Evolutionary conservation across 2,329 filamentous ascomycete genomes (phyloP).

Genomic region (Stagonosporopsis cucurbitacearum): DNA sequence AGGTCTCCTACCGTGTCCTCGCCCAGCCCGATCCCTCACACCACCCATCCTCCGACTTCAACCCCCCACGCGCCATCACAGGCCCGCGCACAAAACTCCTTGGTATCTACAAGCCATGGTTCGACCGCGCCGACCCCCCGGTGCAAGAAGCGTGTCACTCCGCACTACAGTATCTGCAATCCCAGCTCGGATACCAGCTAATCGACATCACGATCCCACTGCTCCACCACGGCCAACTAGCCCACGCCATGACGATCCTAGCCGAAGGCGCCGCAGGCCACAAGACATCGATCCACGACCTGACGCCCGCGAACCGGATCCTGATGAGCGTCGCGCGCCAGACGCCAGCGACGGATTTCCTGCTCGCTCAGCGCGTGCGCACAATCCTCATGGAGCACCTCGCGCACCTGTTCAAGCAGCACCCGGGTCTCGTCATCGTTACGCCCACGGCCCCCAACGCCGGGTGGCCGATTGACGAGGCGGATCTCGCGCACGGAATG

Average conservation of each 20-base stretch:
- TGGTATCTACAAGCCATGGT: conserved; percentile 73
- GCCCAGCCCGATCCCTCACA: conserved; percentile 72
- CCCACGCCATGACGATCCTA: conserved; percentile 80
- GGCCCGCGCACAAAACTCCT: conserved; percentile 63
- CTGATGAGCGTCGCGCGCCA: conserved; percentile 69
- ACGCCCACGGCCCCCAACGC: conserved; percentile 78
- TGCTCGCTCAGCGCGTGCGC: conserved; percentile 76
- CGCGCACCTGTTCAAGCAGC: conserved; percentile 69
- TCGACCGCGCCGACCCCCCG: conserved; percentile 69
- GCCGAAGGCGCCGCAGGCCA: conserved; percentile 67
- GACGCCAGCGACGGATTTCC: conserved; percentile 71
- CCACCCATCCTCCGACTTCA: conserved; percentile 67
- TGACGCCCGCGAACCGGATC: conserved; percentile 73
- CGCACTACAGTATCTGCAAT: conserved; percentile 65
- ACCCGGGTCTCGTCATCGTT: conserved; percentile 79
- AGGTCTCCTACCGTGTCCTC: conserved; percentile 82
- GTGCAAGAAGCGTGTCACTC: conserved; percentile 69
- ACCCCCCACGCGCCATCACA: conserved; percentile 56
- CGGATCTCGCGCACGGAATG: conserved; percentile 68
- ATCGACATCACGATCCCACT: conserved; percentile 71
- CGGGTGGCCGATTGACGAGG: conserved; percentile 75
- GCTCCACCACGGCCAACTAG: conserved; percentile 73
- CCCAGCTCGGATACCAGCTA: conserved; percentile 59
- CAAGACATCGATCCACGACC: conserved; percentile 58
- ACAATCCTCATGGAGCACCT: conserved; percentile 80